phyloP scores from a whole-genome alignment of 78 protist genomes.

The Dictyostelium brefeldianum region DNA sequence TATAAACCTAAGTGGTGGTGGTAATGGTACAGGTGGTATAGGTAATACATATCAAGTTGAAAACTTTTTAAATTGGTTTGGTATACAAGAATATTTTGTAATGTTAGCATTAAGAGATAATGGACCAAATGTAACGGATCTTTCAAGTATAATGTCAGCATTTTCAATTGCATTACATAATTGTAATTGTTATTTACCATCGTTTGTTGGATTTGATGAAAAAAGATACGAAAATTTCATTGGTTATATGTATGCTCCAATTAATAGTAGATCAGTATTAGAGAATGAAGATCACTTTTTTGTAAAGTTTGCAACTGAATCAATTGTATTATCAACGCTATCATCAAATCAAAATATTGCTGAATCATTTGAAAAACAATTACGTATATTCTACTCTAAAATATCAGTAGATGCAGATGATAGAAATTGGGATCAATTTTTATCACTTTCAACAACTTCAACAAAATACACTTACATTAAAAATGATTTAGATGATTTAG shows the following conservation, averaged over 20 bases:
- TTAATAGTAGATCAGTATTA: not conserved
- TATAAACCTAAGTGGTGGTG: not conserved
- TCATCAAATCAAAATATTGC: slow-evolving; percentile 50
- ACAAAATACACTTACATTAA: slow-evolving; percentile 65
- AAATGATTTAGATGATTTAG: slow-evolving; percentile 36
- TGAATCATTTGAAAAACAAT: slow-evolving; percentile 70
- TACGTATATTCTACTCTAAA: slow-evolving; percentile 58
- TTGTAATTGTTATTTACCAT: slow-evolving; percentile 56
- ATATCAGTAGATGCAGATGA: slow-evolving; percentile 52
- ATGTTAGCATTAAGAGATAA: slow-evolving; percentile 60
- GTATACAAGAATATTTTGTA: slow-evolving; percentile 64
- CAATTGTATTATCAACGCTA: slow-evolving; percentile 13
- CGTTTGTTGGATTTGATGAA: slow-evolving; percentile 77
- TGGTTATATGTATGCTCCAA: slow-evolving; percentile 80
- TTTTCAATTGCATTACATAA: slow-evolving; percentile 66
- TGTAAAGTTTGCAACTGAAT: slow-evolving; percentile 69
- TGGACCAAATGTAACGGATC: slow-evolving; percentile 61
- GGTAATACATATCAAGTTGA: slow-evolving; percentile 35
- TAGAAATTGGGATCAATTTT: slow-evolving; percentile 77
- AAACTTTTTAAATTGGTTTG: slow-evolving; percentile 75
- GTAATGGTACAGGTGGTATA: not conserved
- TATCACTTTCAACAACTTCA: slow-evolving; percentile 54
- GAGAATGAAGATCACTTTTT: slow-evolving; percentile 23
- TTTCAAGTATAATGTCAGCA: slow-evolving; percentile 62
- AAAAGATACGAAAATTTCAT: slow-evolving; percentile 74